A percentile compares a stretch with the other conserved stretches of the same genome.
Conservation (phyloP, 1,139 yeast species). For the Lipomyces yarrowii region DNA sequence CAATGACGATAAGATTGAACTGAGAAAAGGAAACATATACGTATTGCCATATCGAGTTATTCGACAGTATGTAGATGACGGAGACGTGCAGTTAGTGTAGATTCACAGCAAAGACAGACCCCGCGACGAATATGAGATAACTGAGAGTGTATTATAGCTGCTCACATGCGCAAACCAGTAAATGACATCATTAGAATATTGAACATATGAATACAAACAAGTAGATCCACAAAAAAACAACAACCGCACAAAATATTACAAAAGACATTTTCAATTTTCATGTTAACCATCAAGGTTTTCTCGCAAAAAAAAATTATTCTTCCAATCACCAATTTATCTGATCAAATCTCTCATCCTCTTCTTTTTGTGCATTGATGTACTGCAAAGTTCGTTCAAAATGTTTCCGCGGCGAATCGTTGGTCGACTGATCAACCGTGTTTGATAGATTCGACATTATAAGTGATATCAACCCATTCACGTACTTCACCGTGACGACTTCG, state of each 20-base stretch:
- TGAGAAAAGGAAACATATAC: slow-evolving; percentile 69
- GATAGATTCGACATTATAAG: slow-evolving; percentile 76
- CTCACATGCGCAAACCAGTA: not conserved
- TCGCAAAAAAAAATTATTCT: not conserved
- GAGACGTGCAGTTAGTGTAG: slow-evolving; percentile 34
- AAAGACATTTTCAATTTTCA: not conserved
- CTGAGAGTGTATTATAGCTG: not conserved
- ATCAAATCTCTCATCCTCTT: slow-evolving; percentile 63
- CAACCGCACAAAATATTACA: not conserved
- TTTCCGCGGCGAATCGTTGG: slow-evolving; percentile 48
- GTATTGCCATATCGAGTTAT: slow-evolving; percentile 56
- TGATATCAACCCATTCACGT: slow-evolving; percentile 84
- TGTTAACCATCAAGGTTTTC: not conserved
- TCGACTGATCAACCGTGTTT: slow-evolving; percentile 48
- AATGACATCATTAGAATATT: not conserved
- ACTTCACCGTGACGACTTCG: slow-evolving; percentile 66
- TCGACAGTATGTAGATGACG: slow-evolving; percentile 36
- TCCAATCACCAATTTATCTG: slow-evolving; percentile 48
- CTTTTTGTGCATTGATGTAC: slow-evolving; percentile 68
- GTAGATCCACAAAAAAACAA: not conserved
- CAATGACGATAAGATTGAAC: slow-evolving; percentile 61
- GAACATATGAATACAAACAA: not conserved
- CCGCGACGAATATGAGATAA: not conserved
- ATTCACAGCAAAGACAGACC: not conserved
- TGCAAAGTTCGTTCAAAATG: slow-evolving; percentile 69